A percentile compares a stretch with the other conserved stretches of the same genome.
Evolutionary conservation across 148 eudicot genomes (phyloP).

Genomic region (Rheum nobile): DNA sequence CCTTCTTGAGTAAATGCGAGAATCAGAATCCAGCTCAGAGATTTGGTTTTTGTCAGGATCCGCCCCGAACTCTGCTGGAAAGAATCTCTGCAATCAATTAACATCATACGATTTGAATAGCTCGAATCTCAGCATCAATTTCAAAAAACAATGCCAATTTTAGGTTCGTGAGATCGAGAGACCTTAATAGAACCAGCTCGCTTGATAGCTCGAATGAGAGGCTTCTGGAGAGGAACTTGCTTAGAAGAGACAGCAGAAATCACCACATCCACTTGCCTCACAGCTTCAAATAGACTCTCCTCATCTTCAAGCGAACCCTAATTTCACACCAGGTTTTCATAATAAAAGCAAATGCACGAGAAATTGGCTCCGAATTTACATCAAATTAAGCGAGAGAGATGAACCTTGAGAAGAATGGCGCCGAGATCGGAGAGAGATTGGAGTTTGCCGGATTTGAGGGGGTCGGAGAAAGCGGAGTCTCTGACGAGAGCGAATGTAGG

Average conservation of each 20-base stretch:
- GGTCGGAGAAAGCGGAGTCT: conserved; percentile 37
- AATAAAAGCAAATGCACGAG: not conserved
- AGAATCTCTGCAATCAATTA: conserved; percentile 40
- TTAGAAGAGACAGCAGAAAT: conserved; percentile 53
- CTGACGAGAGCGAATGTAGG: conserved; percentile 66
- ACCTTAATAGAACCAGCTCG: conserved; percentile 69
- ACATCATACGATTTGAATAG: not conserved
- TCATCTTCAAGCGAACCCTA: conserved; percentile 80
- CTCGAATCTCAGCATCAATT: not conserved
- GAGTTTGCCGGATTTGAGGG: conserved; percentile 38
- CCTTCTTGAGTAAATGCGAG: conserved; percentile 40
- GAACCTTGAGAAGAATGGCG: conserved; percentile 40
- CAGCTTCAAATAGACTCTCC: conserved; percentile 43
- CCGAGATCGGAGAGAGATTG: conserved; percentile 40
- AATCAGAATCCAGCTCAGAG: conserved; percentile 25
- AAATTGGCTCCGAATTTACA: not conserved
- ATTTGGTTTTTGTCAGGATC: conserved; percentile 53
- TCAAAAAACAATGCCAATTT: not conserved
- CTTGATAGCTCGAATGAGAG: conserved; percentile 49
- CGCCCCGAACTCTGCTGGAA: conserved; percentile 77
- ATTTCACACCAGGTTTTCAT: not conserved
- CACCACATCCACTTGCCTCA: conserved; percentile 71
- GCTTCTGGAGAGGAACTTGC: conserved; percentile 54
- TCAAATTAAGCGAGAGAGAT: not conserved
- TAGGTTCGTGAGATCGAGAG: not conserved